Base-by-base conservation (phyloP, 768 basidiomycete genomes). In the Trametes cinnabarina region DNA sequence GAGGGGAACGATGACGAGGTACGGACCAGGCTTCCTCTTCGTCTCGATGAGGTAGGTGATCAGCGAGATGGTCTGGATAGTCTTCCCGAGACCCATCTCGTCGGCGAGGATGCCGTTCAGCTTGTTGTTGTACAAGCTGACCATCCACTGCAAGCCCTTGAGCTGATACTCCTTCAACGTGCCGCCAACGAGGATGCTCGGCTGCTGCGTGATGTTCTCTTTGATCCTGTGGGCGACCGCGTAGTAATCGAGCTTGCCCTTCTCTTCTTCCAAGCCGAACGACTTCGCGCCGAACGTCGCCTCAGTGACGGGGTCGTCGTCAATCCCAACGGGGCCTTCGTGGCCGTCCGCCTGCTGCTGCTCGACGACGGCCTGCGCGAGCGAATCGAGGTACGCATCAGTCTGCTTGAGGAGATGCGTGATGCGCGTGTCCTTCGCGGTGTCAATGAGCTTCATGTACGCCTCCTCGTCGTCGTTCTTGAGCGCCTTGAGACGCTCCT, bases 391-490 rank as follows among this genome's bases (percentile, higher is more conserved):
- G 75, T 94, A 99, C 0, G 86, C 66, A 66, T 99, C 96, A 9
- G 97, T 99, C 75, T 98, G 96, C 43, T 88, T 81, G 55, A 99
- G 78, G 25, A 98, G 78, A 74, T 98, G 97, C 0, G 95, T 97
- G 74, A 99, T 98, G 73, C 97, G 90, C 10, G 96, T 98, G 68
- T 99, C 97, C 72, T 99, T 99, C 57, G 96, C 96, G 17, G 95
- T 97, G 72, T 98, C 97, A 67, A 99, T 92, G 67, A 99, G 89
- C 70, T 94, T 94, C 84, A 98, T 88, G 74, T 99, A 99, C n/a
- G 93, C 95, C 74, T 98, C 97, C 77, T 99, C 97, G 76, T 99
- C 96, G 69, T 98, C 95, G 26, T 90, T 90, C 75, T 96, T 94
- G 65, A 98, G 85, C 8, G 96, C 97, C 77, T 92, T 94, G 62